Percentiles rank a stretch among this genome's conserved stretches.
These are phyloP conservation scores for Aechmea fasciata DNA, from an alignment of 176 grass and related monocot species.

Conservation along the genomic window DNA sequence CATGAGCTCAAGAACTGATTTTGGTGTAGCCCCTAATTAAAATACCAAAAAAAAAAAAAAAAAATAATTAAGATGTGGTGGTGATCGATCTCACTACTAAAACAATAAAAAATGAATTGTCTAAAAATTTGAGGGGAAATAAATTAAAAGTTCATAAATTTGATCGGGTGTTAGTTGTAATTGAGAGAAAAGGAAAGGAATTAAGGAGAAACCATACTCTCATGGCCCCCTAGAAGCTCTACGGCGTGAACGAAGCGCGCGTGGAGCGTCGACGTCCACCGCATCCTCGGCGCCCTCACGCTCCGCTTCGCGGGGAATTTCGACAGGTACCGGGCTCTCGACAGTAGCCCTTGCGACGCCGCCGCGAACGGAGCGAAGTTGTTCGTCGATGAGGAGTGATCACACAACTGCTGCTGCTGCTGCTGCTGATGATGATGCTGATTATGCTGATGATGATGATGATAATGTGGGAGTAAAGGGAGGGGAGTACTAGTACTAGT, in stretches of 20 bases:
- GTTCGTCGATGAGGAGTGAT: neutral
- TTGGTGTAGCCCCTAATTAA: constrained; percentile 38
- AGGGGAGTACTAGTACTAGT: neutral
- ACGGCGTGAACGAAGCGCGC: constrained; percentile 36
- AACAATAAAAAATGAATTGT: neutral
- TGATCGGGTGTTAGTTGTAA: neutral
- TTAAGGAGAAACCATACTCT: constrained; percentile 23
- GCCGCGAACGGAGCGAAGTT: neutral
- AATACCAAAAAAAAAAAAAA: neutral
- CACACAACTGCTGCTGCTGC: neutral
- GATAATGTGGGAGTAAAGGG: constrained; percentile 2
- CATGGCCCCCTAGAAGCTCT: constrained; percentile 31
- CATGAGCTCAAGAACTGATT: constrained; percentile 45
- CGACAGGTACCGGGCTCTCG: constrained; percentile 10
- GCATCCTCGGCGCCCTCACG: constrained; percentile 27
- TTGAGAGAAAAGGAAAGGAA: neutral
- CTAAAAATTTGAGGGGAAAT: neutral
- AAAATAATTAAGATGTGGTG: neutral
- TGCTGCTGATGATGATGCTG: constrained; percentile 2
- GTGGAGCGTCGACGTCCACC: constrained; percentile 39
- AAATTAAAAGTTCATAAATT: neutral
- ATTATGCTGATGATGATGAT: neutral
- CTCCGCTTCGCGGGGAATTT: constrained; percentile 27
- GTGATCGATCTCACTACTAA: neutral
- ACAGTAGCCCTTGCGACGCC: neutral